A percentile compares a stretch with the other conserved stretches of the same genome.
Evolutionary conservation across 306 rosid genomes (phyloP).

Genomic region (Begonia masoniana): DNA sequence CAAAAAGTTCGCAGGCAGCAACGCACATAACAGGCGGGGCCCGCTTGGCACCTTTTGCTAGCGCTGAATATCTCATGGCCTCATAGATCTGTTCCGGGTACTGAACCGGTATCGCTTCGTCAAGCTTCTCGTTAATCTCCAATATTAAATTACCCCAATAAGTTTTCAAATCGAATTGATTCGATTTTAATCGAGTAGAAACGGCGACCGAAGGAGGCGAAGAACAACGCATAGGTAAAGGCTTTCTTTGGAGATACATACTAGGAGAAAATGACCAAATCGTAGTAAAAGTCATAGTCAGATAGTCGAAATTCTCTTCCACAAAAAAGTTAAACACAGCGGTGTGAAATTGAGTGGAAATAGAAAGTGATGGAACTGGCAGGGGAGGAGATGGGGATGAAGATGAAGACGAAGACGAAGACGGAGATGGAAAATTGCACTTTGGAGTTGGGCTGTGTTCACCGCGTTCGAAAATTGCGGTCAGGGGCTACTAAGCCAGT

Average conservation of each 20-base stretch:
- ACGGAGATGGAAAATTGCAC: too few relatives aligned
- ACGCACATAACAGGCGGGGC: constrained; percentile 95
- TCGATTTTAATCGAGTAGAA: constrained; percentile 21
- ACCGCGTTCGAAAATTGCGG: too few relatives aligned
- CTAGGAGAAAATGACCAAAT: constrained; percentile 21
- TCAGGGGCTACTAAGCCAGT: too few relatives aligned
- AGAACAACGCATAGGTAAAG: constrained; percentile 37
- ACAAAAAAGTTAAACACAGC: too few relatives aligned
- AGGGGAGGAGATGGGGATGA: too few relatives aligned
- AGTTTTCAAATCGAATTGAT: constrained; percentile 60
- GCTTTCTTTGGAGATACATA: constrained; percentile 19
- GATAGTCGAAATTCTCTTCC: not conserved
- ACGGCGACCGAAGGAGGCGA: constrained; percentile 21
- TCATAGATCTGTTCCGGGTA: constrained; percentile 70
- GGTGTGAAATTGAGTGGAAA: too few relatives aligned
- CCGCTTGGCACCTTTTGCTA: constrained; percentile 74
- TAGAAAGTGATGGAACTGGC: too few relatives aligned
- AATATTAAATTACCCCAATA: constrained; percentile 58
- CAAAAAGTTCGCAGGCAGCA: constrained; percentile 78
- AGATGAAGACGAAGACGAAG: too few relatives aligned
- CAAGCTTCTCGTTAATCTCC: constrained; percentile 65
- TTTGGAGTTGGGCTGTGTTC: too few relatives aligned
- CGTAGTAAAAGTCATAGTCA: constrained; percentile 36
- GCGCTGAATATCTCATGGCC: constrained; percentile 79
- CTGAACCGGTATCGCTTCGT: constrained; percentile 60